Evolutionary conservation across 2,329 filamentous ascomycete species (phyloP).

Genomic region (Colletotrichum musae): DNA sequence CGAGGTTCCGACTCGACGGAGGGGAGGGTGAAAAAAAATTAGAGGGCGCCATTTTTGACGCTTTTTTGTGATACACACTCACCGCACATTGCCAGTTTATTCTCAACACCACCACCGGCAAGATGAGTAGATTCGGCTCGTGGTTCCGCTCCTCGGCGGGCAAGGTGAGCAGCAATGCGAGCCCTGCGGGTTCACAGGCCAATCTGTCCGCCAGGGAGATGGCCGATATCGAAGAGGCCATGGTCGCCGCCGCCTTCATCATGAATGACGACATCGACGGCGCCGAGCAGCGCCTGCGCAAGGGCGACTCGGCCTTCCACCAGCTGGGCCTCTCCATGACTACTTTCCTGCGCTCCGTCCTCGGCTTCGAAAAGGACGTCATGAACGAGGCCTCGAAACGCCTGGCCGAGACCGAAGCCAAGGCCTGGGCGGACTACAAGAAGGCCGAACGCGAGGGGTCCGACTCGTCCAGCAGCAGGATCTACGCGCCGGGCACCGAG

Average conservation of each 20-base stretch:
- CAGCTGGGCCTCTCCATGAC: slow-evolving; percentile 85
- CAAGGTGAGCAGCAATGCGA: slow-evolving; percentile 51
- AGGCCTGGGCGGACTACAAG: slow-evolving; percentile 82
- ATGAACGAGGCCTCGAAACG: slow-evolving; percentile 85
- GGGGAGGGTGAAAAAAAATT: background rate
- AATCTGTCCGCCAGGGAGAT: slow-evolving; percentile 60
- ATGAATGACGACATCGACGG: slow-evolving; percentile 92
- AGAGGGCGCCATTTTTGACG: background rate
- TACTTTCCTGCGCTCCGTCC: slow-evolving; percentile 85
- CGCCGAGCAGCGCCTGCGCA: slow-evolving; percentile 80
- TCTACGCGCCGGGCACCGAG: slow-evolving; percentile 89
- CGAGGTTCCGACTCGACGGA: slow-evolving; percentile 23
- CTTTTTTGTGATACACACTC: background rate
- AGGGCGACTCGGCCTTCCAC: slow-evolving; percentile 89
- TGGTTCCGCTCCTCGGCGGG: slow-evolving; percentile 65
- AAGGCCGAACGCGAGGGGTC: slow-evolving; percentile 69
- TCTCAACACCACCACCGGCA: background rate
- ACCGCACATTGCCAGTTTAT: background rate
- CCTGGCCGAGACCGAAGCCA: slow-evolving; percentile 81
- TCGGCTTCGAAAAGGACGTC: slow-evolving; percentile 92
- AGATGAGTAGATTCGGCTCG: slow-evolving; percentile 64
- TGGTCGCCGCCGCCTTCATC: slow-evolving; percentile 78
- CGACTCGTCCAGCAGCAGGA: slow-evolving; percentile 49
- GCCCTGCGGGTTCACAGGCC: slow-evolving; percentile 47
- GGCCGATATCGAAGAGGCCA: slow-evolving; percentile 71